phyloP scores from a whole-genome alignment of 805 yeast species.

The Vanderwaltozyma polyspora region DNA sequence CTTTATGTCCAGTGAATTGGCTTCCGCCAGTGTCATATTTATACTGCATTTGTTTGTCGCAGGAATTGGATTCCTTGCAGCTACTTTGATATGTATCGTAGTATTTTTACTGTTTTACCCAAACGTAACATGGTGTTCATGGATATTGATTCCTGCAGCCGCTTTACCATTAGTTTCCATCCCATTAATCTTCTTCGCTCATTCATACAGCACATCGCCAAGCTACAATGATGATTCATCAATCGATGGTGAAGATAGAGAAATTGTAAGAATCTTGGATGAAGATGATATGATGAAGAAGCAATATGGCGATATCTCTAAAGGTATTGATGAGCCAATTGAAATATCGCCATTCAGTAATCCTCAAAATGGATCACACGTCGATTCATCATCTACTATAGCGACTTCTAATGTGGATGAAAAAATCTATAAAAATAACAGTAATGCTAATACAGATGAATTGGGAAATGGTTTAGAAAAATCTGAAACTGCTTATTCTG shows the following conservation, averaged over 20 bases:
- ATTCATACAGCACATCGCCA: conserved; percentile 8
- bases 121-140: conserved; percentile 56
- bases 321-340: not conserved
- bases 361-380: not conserved
- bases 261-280: conserved; percentile 1
- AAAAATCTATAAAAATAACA: conserved; percentile 2
- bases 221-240: conserved; percentile 3
- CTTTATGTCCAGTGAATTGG: conserved; percentile 14
- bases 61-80: conserved; percentile 39
- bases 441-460: conserved; percentile 2
- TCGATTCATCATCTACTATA: not conserved
- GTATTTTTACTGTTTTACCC: conserved; percentile 53
- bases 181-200: conserved; percentile 37
- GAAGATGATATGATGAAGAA: not conserved
- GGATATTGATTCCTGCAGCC: conserved; percentile 62
- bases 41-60: conserved; percentile 34
- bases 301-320: not conserved
- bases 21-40: conserved; percentile 23
- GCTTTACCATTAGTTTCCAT: conserved; percentile 41
- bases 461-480: not conserved
- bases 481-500: conserved; percentile 13
- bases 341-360: not conserved
- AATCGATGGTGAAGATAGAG: conserved; percentile 11
- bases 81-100: conserved; percentile 46
- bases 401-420: not conserved